phyloP scores from a whole-genome alignment of 306 rosid genomes.

The Vigna angularis region DNA sequence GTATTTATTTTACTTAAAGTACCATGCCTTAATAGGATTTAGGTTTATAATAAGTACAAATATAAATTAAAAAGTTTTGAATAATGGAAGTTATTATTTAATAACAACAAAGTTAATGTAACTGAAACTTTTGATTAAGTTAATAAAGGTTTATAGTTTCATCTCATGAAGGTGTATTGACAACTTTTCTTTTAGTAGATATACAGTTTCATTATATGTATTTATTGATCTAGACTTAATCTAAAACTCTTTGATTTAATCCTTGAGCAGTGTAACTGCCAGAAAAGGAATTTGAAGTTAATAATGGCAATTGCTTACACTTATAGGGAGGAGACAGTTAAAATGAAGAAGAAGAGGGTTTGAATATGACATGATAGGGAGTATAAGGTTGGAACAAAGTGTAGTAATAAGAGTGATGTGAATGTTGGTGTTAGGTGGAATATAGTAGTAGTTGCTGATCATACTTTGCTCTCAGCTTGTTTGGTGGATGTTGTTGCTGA shows the following conservation, averaged over 20 bases:
- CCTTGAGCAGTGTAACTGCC: neutral
- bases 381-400: slow-evolving; percentile 1
- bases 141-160: too few species aligned
- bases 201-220: neutral
- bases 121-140: too few species aligned
- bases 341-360: too few species aligned
- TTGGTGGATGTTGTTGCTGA: slow-evolving; percentile 44
- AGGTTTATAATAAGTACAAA: too few species aligned
- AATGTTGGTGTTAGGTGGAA: slow-evolving; percentile 42
- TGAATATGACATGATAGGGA: neutral
- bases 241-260: neutral
- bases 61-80: too few species aligned
- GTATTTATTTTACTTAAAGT: too few species aligned
- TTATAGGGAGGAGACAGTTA: neutral
- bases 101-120: too few species aligned
- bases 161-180: too few species aligned
- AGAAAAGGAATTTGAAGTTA: neutral
- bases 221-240: neutral
- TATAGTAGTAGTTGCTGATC: slow-evolving; percentile 38
- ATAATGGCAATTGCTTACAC: neutral
- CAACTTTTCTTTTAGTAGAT: too few species aligned
- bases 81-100: too few species aligned
- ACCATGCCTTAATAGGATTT: too few species aligned
- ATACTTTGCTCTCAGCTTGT: slow-evolving; percentile 44
- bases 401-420: neutral